phyloP scores from a whole-genome alignment of 1,284 basidiomycete species.

The Lentinula novae-zelandiae region DNA sequence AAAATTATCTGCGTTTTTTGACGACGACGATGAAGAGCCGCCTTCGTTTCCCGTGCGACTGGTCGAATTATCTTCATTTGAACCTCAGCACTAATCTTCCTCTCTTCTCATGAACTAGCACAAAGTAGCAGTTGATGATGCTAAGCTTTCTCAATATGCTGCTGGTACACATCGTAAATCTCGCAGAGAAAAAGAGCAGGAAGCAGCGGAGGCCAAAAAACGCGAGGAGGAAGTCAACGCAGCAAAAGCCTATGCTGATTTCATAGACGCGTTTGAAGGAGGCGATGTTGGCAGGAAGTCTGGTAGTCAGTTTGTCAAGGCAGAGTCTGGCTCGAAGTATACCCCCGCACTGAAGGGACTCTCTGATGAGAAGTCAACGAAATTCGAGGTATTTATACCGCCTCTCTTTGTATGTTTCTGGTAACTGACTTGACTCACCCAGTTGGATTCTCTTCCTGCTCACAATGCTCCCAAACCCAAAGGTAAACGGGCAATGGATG shows the following conservation, averaged over 20 bases:
- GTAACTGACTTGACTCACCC: constrained; percentile 10
- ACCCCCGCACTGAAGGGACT: constrained; percentile 28
- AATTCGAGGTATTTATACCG: not conserved
- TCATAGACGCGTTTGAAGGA: constrained; percentile 82
- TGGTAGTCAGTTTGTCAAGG: constrained; percentile 71
- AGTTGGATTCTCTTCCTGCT: constrained; percentile 53
- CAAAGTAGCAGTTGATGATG: constrained; percentile 68
- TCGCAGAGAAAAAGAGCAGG: constrained; percentile 81
- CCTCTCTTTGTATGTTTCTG: not conserved
- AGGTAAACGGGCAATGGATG: constrained; percentile 91
- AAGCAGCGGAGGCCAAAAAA: constrained; percentile 84
- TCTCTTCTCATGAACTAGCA: constrained; percentile 47
- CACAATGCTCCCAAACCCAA: constrained; percentile 58
- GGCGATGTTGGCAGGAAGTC: constrained; percentile 51
- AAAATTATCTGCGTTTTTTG: constrained; percentile 62
- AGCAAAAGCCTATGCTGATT: constrained; percentile 80
- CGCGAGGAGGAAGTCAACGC: constrained; percentile 79
- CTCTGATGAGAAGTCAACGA: not conserved
- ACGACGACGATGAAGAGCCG: constrained; percentile 75
- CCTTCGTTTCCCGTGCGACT: constrained; percentile 82
- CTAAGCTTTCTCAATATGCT: constrained; percentile 73
- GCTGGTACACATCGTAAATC: constrained; percentile 76
- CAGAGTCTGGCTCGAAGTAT: constrained; percentile 48
- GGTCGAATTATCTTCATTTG: constrained; percentile 58
- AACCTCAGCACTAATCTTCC: constrained; percentile 53